A percentile compares a stretch with the other conserved stretches of the same genome.
Evolutionary conservation across 768 basidiomycete species (phyloP).

Genomic region (Suillus clintonianus): DNA sequence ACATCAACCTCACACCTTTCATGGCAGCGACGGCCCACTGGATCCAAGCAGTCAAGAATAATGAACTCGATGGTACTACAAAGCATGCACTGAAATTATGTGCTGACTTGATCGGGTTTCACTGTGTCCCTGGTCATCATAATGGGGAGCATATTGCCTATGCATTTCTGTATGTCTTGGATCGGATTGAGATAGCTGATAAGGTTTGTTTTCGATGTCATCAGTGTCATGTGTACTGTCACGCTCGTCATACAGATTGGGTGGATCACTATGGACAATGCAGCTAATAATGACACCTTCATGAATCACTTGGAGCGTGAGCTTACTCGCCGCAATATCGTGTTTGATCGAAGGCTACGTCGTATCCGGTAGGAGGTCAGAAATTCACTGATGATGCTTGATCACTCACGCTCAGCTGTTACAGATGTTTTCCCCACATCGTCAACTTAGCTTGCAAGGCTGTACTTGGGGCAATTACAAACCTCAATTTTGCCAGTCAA

Average conservation of each 20-base stretch:
- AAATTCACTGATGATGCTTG: too few species aligned
- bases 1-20: constrained; percentile 23
- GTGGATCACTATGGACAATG: constrained; percentile 14
- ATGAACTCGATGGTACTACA: not conserved
- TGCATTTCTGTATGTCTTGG: not conserved
- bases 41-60: not conserved
- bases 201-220: not conserved
- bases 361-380: constrained; percentile 4
- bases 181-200: constrained; percentile 1
- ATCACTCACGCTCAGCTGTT: too few species aligned
- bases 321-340: constrained; percentile 1
- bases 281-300: constrained; percentile 16
- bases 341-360: constrained; percentile 9
- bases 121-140: constrained; percentile 13
- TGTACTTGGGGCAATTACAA: not conserved
- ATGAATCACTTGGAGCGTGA: constrained; percentile 6
- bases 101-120: constrained; percentile 16
- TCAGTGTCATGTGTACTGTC: too few species aligned
- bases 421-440: not conserved
- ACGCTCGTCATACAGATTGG: not conserved
- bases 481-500: not conserved
- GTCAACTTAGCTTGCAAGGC: constrained; percentile 1
- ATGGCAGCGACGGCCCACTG: constrained; percentile 38
- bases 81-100: not conserved
- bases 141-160: constrained; percentile 7